phyloP scores from a whole-genome alignment of 495 filamentous ascomycete species.

The Thozetella sp. region DNA sequence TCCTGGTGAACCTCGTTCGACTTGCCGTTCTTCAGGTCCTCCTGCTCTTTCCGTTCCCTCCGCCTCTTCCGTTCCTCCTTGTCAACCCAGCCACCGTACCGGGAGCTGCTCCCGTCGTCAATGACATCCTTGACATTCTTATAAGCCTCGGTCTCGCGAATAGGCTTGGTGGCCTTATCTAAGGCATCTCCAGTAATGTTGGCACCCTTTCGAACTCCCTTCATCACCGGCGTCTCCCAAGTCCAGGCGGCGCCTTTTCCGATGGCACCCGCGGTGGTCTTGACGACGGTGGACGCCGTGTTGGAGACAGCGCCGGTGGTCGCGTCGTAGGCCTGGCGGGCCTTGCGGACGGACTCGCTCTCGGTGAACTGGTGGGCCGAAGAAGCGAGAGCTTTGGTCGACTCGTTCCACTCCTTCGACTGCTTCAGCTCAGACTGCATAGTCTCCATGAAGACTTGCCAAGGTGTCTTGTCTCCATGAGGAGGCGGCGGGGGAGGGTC shows the following conservation, averaged over 20 bases:
- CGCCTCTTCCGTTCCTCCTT: constrained; percentile 86
- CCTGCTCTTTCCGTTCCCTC: constrained; percentile 72
- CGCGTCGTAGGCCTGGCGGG: constrained; percentile 80
- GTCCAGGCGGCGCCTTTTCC: constrained; percentile 93
- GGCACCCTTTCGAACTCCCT: constrained; percentile 86
- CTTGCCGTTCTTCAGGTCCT: constrained; percentile 56
- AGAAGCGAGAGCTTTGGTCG: constrained; percentile 88
- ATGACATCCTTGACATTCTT: constrained; percentile 94
- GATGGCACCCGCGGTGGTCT: constrained; percentile 81
- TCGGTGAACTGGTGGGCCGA: constrained; percentile 91
- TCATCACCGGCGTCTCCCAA: constrained; percentile 92
- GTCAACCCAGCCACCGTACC: constrained; percentile 95
- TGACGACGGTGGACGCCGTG: constrained; percentile 75
- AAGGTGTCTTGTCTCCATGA: constrained; percentile 95
- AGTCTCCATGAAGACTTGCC: constrained; percentile 98
- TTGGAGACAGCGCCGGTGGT: constrained; percentile 76
- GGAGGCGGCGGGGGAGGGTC: constrained; percentile 88
- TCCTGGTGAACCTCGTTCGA: constrained; percentile 66
- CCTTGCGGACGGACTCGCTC: constrained; percentile 86
- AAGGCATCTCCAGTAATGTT: constrained; percentile 81
- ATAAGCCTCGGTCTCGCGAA: constrained; percentile 91
- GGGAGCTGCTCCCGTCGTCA: constrained; percentile 93
- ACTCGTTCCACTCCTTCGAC: constrained; percentile 99
- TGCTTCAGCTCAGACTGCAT: constrained; percentile 90
- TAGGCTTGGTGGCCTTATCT: constrained; percentile 90